phyloP scores from a whole-genome alignment of 768 basidiomycete genomes.

The Cystofilobasidium ferigula region DNA sequence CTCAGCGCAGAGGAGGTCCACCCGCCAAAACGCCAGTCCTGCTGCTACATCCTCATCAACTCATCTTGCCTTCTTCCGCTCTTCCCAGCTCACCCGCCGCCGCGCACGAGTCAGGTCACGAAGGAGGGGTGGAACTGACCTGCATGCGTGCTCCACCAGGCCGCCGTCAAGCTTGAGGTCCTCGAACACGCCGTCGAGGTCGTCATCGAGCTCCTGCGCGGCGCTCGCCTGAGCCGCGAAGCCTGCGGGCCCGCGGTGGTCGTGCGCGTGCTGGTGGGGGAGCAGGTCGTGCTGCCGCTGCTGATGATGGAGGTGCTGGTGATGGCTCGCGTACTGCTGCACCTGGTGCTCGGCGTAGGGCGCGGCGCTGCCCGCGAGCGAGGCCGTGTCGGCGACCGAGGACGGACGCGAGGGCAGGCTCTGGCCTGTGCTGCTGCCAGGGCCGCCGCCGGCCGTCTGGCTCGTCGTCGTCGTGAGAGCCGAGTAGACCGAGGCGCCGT shows the following conservation, averaged over 20 bases:
- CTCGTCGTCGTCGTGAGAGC: conserved; percentile 27
- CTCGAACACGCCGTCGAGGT: conserved; percentile 79
- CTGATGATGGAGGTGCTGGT: conserved; percentile 10
- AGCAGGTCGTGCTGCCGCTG: no score
- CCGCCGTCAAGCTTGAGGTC: conserved; percentile 61
- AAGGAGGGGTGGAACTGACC: conserved; percentile 45
- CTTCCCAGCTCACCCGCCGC: no score
- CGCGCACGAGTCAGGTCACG: no score
- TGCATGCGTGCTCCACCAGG: conserved; percentile 77
- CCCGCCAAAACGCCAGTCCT: no score
- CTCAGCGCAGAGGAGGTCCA: no score
- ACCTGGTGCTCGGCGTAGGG: conserved; percentile 12
- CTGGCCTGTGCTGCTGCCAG: neutral
- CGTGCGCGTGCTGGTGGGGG: conserved; percentile 11
- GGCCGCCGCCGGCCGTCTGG: conserved; percentile 1
- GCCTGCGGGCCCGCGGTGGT: neutral
- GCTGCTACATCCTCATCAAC: no score
- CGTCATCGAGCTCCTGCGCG: conserved; percentile 44
- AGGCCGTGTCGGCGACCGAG: conserved; percentile 18
- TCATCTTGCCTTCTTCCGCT: no score
- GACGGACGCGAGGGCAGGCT: conserved; percentile 24
- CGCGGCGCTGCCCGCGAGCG: conserved; percentile 22
- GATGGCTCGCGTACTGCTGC: neutral
- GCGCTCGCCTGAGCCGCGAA: conserved; percentile 13
- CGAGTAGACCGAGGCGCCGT: conserved; percentile 31